Evolutionary conservation across 805 yeast genomes (phyloP), one percentile per base, ranked within the genome.

Genomic region (Ogataea thermomethanolica): DNA sequence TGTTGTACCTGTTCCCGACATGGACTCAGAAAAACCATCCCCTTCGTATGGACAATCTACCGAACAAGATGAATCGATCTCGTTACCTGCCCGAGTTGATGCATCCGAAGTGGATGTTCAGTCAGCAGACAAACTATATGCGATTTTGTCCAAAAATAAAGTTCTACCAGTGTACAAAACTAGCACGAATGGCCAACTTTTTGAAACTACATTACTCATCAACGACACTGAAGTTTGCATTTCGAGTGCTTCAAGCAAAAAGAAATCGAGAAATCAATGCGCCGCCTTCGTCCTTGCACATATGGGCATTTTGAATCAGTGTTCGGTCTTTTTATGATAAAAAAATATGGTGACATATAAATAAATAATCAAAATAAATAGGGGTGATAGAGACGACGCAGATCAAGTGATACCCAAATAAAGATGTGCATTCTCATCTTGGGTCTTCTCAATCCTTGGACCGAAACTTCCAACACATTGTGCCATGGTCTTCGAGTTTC

Each of bases 401-500:
- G 31, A 27, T 41, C 43, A 63, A 36, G 62, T 63, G 37, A 62
- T 49, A 33, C 64, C 65, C 29, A 59, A 43, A 37, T 58, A 55
- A 39, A 56, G 40, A 20, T 61, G 63, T 9, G 66, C 67, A 40
- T 63, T 62, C 62, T 53, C 74, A 61, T 78, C 84, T 44, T 61
- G 59, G 39, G 70, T 62, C 61, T 79, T 79, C 49, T 79, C 85
- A 49, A 78, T 69, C 65, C 78, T 74, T 42, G 81, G 75, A 38
- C 86, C 86, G 57, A 81, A 80, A 42, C 82, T 68, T 39, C 82
- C 74, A 44, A 88, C 79, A 70, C 95, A 84, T 67, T 76, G 81
- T 29, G 95, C 95, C 95, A 86, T 87, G 23, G 95, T 87, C 50
- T 88, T 86, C 35, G 95, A 86, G 41, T 86, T 78, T 70, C 95